phyloP scores from a whole-genome alignment of 768 basidiomycete genomes.

The Flagelloscypha sp. region DNA sequence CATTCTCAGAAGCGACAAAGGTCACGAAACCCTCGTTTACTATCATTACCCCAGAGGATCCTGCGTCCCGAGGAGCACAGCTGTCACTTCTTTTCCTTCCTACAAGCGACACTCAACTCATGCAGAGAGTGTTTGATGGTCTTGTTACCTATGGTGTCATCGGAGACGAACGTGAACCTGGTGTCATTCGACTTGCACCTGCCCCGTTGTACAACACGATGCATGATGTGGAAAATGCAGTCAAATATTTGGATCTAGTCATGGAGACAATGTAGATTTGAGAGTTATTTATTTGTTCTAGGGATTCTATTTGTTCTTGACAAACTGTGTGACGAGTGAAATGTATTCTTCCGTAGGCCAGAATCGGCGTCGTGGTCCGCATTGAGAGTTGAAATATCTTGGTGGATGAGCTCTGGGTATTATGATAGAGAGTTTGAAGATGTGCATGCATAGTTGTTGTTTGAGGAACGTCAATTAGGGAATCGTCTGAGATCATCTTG shows the following conservation, averaged over 20 bases:
- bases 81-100: slow-evolving; percentile 80
- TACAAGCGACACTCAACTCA: slow-evolving; percentile 41
- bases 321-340: slow-evolving; percentile 34
- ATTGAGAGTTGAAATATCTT: slow-evolving; percentile 30
- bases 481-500: slow-evolving; percentile 62
- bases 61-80: slow-evolving; percentile 72
- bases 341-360: slow-evolving; percentile 35
- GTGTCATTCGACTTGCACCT: slow-evolving; percentile 86
- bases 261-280: slow-evolving; percentile 25
- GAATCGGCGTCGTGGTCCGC: slow-evolving; percentile 50
- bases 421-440: slow-evolving; percentile 33
- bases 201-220: slow-evolving; percentile 81
- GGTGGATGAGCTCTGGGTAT: too few species aligned
- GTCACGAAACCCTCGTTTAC: slow-evolving; percentile 52
- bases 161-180: slow-evolving; percentile 86
- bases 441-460: slow-evolving; percentile 50
- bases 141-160: slow-evolving; percentile 70
- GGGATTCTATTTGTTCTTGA: slow-evolving; percentile 1
- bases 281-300: slow-evolving; percentile 2
- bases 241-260: slow-evolving; percentile 51
- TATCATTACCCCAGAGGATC: slow-evolving; percentile 79
- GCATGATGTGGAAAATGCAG: slow-evolving; percentile 69
- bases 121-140: slow-evolving; percentile 59
- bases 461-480: slow-evolving; percentile 55
- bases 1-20: slow-evolving; percentile 23